phyloP scores from a whole-genome alignment of 768 basidiomycete genomes.

The Russula foetens region DNA sequence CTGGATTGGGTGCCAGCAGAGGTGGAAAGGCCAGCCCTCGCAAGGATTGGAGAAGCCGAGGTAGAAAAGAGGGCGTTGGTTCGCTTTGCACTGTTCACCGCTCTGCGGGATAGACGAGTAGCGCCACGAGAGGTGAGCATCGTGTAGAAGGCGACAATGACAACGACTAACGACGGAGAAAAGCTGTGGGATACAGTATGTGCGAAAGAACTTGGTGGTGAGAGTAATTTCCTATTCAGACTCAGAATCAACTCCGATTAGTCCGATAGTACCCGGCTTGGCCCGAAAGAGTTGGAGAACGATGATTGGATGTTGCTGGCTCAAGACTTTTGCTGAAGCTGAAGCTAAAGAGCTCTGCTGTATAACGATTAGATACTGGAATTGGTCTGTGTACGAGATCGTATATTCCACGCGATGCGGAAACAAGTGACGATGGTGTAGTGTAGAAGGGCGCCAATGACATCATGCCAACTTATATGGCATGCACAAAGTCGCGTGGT shows the following conservation, averaged over 20 bases:
- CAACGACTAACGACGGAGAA: slow-evolving; percentile 18
- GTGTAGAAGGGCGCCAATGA: not conserved
- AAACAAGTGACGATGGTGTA: too few species aligned
- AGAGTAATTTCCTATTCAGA: not conserved
- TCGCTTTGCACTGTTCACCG: slow-evolving; percentile 65
- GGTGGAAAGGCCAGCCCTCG: slow-evolving; percentile 42
- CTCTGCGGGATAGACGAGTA: slow-evolving; percentile 81
- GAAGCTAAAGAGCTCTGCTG: not conserved
- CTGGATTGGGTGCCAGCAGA: slow-evolving; percentile 38
- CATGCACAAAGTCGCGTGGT: too few species aligned
- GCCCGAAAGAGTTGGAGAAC: not conserved
- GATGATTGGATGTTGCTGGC: not conserved
- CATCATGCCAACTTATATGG: not conserved
- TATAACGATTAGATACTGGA: not conserved
- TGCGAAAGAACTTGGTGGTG: not conserved
- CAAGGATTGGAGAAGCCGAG: slow-evolving; percentile 41
- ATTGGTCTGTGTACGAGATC: not conserved
- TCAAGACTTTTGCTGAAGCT: too few species aligned
- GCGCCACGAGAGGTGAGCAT: slow-evolving; percentile 88
- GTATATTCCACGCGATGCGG: not conserved
- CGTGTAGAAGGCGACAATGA: slow-evolving; percentile 33
- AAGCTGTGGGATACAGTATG: slow-evolving; percentile 12
- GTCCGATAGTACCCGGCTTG: slow-evolving; percentile 11
- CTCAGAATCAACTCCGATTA: slow-evolving; percentile 18
- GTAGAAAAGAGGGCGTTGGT: slow-evolving; percentile 78